Base-by-base conservation (phyloP, 1,139 yeast genomes). In the Citeromyces siamensis region DNA sequence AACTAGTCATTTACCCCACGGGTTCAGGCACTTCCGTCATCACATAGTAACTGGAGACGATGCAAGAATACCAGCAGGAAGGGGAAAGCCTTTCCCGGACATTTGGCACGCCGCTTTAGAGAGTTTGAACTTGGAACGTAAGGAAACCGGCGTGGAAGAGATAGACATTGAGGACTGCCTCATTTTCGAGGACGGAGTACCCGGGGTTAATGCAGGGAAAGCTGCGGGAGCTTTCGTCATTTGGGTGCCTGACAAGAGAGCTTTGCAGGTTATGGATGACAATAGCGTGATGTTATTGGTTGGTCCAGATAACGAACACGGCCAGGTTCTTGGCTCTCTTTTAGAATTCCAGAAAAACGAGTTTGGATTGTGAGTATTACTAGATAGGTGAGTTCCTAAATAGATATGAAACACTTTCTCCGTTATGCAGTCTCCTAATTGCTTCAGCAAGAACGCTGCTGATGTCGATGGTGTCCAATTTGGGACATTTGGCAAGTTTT, bases 381-480 rank as follows among this genome's bases (percentile, higher is more conserved):
- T 51, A 66, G 40, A 63, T 59, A 33, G 81, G 80, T 33, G 75
- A 85, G 57, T 84, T 75, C 45, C 83, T 76, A 60, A 90, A 90
- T 49, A 88, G 67, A 62, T 84, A 88, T 27, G 94, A 82, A 39
- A 86, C 86, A 62, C 94, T 80, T 63, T 90, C 98, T 55, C 98
- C 98, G 55, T 90, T 88, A 61, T 90, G 98, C 53, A 90, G 70
- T 54, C 98, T 79, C 62, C 98, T 79, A 44, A 90, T 82, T 41
- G 95, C 82, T 63, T 90, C 98, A n/a, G 97, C 97, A 42, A 90
- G 62, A 13, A 85, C 93, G 21, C 94, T 81, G 45, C 90, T 75
- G 40, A 90, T 75, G 59, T 90, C 98, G 45, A 90, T 74, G 22
- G 78, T 73, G 46, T 80, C 86, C 49, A 90, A 64, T 52, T 79